Conservation (phyloP, 495 filamentous ascomycete genomes). For the Bathelium albidoporum region DNA sequence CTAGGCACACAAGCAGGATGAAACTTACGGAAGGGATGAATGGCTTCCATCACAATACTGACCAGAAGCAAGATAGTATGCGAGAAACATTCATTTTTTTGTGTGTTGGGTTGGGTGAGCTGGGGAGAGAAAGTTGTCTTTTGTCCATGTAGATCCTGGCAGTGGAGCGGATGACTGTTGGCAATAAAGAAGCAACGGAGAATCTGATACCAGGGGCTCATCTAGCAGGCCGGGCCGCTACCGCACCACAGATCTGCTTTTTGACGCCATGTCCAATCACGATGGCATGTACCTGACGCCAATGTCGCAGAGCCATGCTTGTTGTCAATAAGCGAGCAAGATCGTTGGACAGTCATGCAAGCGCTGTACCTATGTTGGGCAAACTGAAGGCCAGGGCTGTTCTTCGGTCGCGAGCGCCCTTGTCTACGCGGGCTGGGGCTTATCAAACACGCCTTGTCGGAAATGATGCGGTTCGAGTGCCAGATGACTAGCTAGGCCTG, state of each 20-base stretch:
- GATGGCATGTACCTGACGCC: not conserved
- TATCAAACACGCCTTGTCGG: constrained; percentile 1
- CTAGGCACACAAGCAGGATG: not conserved
- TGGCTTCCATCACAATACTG: not conserved
- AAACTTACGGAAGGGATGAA: not conserved
- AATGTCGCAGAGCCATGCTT: not conserved
- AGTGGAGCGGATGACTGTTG: not conserved
- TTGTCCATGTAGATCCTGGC: not conserved
- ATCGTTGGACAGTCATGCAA: not conserved
- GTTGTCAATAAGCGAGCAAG: not conserved
- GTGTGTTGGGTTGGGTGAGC: too few species aligned
- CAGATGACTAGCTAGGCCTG: constrained; percentile 1
- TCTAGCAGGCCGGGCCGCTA: not conserved
- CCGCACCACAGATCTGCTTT: constrained; percentile 1
- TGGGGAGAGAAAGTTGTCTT: not conserved
- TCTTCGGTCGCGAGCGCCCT: not conserved
- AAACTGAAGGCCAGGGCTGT: not conserved
- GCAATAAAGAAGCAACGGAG: not conserved
- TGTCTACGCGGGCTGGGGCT: not conserved
- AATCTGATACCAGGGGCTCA: not conserved
- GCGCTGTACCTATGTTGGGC: not conserved
- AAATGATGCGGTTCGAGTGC: constrained; percentile 4
- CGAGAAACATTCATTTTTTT: not conserved
- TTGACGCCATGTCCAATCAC: not conserved
- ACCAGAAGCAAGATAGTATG: not conserved